phyloP scores from a whole-genome alignment of 2,329 filamentous ascomycete genomes.

The Colletotrichum spinosum region DNA sequence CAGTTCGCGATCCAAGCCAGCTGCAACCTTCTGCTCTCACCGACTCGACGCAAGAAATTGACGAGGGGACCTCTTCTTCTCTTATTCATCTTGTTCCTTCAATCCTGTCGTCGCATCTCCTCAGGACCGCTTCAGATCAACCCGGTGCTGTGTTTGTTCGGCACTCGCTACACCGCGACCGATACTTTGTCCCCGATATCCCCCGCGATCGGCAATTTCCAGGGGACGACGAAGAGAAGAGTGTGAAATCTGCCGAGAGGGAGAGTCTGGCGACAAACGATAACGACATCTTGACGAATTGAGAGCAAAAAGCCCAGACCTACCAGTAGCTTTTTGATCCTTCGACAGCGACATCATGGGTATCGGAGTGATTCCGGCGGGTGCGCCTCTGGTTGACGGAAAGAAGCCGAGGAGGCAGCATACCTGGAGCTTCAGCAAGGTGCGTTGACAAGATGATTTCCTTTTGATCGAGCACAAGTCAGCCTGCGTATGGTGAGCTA shows the following conservation, averaged over 20 bases:
- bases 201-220: slow-evolving; percentile 24
- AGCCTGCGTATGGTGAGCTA: background rate
- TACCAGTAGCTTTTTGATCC: background rate
- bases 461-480: background rate
- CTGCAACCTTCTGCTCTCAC: slow-evolving; percentile 13
- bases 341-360: slow-evolving; percentile 24
- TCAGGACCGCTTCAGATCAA: background rate
- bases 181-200: slow-evolving; percentile 21
- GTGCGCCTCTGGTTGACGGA: slow-evolving; percentile 24
- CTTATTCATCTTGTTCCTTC: background rate
- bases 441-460: slow-evolving; percentile 38
- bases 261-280: background rate
- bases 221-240: slow-evolving; percentile 8
- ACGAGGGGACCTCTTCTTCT: background rate
- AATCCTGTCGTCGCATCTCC: background rate
- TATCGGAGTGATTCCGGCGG: slow-evolving; percentile 36
- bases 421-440: slow-evolving; percentile 57
- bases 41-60: slow-evolving; percentile 1
- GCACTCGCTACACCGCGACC: slow-evolving; percentile 27
- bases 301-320: background rate
- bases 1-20: slow-evolving; percentile 26
- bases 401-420: slow-evolving; percentile 46
- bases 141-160: slow-evolving; percentile 28
- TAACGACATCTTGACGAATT: too few species aligned
- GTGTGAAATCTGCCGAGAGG: background rate